Evolutionary conservation across 2,329 filamentous ascomycete species (phyloP).

Genomic region (Rhynchosporium secalis): DNA sequence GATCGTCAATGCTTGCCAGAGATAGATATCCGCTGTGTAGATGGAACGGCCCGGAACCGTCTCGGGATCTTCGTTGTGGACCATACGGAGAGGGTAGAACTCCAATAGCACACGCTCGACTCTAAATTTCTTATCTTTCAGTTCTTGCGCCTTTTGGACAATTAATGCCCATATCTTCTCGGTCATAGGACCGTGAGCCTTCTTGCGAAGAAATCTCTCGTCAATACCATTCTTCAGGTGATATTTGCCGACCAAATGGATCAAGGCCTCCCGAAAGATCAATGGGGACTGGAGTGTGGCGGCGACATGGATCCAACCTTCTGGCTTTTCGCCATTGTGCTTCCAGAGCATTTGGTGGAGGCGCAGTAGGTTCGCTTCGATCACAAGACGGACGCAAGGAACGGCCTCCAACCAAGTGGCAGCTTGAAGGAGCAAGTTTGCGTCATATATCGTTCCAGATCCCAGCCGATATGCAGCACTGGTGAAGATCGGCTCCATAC

Average conservation of each 20-base stretch:
- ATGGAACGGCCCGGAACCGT: slow-evolving; percentile 32
- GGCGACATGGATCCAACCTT: slow-evolving; percentile 34
- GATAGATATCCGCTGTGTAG: slow-evolving; percentile 37
- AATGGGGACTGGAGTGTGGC: slow-evolving; percentile 32
- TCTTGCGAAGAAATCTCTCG: slow-evolving; percentile 12
- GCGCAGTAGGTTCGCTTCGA: slow-evolving; percentile 35
- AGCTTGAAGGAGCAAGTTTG: slow-evolving; percentile 29
- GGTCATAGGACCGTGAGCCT: slow-evolving; percentile 13
- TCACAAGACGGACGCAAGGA: slow-evolving; percentile 22
- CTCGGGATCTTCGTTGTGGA: slow-evolving; percentile 21
- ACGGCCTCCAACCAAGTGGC: slow-evolving; percentile 28
- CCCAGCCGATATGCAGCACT: slow-evolving; percentile 12
- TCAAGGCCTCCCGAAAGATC: slow-evolving; percentile 37
- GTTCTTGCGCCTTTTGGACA: slow-evolving; percentile 27
- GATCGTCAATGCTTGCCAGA: slow-evolving; percentile 33
- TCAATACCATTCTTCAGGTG: slow-evolving; percentile 26
- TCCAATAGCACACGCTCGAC: slow-evolving; percentile 31
- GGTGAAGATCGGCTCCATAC: slow-evolving; percentile 24
- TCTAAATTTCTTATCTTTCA: slow-evolving; percentile 30
- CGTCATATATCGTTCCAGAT: slow-evolving; percentile 26
- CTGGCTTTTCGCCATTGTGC: slow-evolving; percentile 26
- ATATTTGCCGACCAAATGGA: slow-evolving; percentile 34
- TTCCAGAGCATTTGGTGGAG: slow-evolving; percentile 33
- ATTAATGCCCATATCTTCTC: slow-evolving; percentile 24
- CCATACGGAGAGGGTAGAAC: slow-evolving; percentile 31